Evolutionary conservation across 2,329 filamentous ascomycete species (phyloP), one percentile per base, ranked within the genome.

Genomic region (Torrubiellomyces zombiae): DNA sequence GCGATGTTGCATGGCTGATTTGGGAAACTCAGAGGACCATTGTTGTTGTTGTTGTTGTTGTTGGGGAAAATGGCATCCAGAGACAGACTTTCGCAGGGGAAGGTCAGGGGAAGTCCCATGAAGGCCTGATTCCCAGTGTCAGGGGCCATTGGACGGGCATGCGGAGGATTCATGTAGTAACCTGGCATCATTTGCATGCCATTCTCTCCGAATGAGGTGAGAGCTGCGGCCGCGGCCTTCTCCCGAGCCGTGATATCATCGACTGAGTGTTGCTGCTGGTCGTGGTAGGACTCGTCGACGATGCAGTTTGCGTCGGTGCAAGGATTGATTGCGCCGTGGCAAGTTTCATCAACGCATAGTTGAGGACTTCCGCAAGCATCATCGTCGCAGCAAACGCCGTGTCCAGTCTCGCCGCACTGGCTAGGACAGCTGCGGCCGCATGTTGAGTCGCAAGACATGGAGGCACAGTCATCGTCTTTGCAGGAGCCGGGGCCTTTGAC

Each of bases 291-390:
- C 6, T 41, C 35, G 17, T 45, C 39, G 14, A 32, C 35, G 15
- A 44, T 31, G 30, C 52, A 56, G 28, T 42, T 38, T 9, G 33
- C 36, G 26, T 55, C 45, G 11, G 38, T 48, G 31, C 53, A 56
- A n/a, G 42, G 40, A 12, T 39, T 36, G 9, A 40, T 39, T 14
- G 51, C 47, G 4, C 42, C 45, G 14, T 47, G 40, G 32, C 55
- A 58, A 18, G 48, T 40, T 23, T 52, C 34, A 17, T 39, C 37
- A 10, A 36, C 24, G 23, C 38, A 40, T 11, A 37, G 25, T 12
- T 39, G 26, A 33, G 39, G 15, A 43, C 35, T 14, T 29, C 33
- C 34, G 32, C 51, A 55, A 6, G 42, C 38, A 17, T 43, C 40
- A 26, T 52, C 46, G 15, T 45, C 44, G 28, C 53, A 56, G 24